Evolutionary conservation across 1,284 basidiomycete species (phyloP), one percentile per base, ranked within the genome.

Genomic region (Hemileia vastatrix): DNA sequence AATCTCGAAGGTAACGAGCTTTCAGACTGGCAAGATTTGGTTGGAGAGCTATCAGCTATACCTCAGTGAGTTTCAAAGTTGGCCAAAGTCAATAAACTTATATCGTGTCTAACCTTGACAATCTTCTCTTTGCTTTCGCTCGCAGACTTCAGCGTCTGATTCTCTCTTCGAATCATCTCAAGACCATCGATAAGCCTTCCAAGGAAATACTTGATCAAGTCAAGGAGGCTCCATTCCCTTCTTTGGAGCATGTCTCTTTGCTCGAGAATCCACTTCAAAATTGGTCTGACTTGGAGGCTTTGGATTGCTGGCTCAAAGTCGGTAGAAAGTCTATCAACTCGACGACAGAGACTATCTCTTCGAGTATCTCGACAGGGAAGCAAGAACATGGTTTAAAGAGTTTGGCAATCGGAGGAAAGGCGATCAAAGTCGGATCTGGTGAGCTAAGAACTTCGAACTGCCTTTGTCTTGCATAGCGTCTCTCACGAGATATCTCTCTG

Each of bases 1-100:
- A 91, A 90, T 72, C 77, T 95, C 32, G 87, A 89, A 68, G 81
- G 80, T 49, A 94, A 94, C 77, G 64, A 76, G 8, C 79, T 89
- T 32, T 70, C 70, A 1, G 78, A 83, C 65, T 92, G 88, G 87
- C 66, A 70, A 27, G 77, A 81, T 53, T 75, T 84, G 1, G 80
- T 79, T 60, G 60, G 73, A 21, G 79, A 82, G 4, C 71, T 89
- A 24, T 67, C 67, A 18, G 66, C 73, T 18, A 81, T 86, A 58
- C 72, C 80, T 15, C 76, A 69, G 86, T 87, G 76, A 67, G 81
- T 78, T 48, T n/a, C 6, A 2, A 15, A 3, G 1, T 19, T 4
- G n/a, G n/a, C n/a, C 19, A n/a, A 48, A 51, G 19, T 57, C 64
- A 67, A 70, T 62, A 51, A 55, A 31, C 27, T 45, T 23, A 52